A percentile compares a stretch with the other conserved stretches of the same genome.
Evolutionary conservation across 345 rosid species (phyloP).

Genomic region (Salix arbutifolia): DNA sequence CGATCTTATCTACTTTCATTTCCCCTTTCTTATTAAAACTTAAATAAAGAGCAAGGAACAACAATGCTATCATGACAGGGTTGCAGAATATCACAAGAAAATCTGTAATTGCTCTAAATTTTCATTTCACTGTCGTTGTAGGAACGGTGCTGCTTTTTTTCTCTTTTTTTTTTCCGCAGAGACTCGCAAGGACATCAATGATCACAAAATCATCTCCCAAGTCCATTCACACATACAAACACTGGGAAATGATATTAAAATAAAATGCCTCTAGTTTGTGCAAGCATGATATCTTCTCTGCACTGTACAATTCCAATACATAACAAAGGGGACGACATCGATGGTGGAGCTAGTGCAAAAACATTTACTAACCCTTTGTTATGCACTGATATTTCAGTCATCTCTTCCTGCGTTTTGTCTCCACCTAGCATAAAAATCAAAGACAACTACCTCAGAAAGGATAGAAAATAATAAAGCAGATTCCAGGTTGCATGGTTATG

Average conservation of each 20-base stretch:
- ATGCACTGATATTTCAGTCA: conserved; percentile 19
- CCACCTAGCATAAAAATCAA: conserved; percentile 41
- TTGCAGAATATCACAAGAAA: background rate
- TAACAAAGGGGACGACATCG: conserved; percentile 1
- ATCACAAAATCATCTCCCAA: conserved; percentile 11
- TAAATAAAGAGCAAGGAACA: background rate
- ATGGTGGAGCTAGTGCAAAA: conserved; percentile 24
- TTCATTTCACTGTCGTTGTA: background rate
- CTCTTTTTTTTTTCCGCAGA: conserved; percentile 3
- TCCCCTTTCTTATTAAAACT: background rate
- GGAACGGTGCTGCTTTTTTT: background rate
- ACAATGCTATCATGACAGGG: background rate
- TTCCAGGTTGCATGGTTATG: background rate
- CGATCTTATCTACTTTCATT: no score
- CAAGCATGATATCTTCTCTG: conserved; percentile 32
- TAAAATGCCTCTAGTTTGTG: conserved; percentile 21
- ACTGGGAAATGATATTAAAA: conserved; percentile 3
- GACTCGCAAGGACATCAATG: background rate
- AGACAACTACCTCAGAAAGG: background rate
- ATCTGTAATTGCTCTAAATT: conserved; percentile 3
- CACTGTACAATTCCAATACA: conserved; percentile 39
- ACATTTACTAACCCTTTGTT: conserved; percentile 25
- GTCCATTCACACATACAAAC: conserved; percentile 21
- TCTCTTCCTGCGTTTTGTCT: conserved; percentile 65
- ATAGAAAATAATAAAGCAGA: background rate